Conservation (phyloP, 2,329 filamentous ascomycete species). For the Hawksworthiomyces lignivorus region DNA sequence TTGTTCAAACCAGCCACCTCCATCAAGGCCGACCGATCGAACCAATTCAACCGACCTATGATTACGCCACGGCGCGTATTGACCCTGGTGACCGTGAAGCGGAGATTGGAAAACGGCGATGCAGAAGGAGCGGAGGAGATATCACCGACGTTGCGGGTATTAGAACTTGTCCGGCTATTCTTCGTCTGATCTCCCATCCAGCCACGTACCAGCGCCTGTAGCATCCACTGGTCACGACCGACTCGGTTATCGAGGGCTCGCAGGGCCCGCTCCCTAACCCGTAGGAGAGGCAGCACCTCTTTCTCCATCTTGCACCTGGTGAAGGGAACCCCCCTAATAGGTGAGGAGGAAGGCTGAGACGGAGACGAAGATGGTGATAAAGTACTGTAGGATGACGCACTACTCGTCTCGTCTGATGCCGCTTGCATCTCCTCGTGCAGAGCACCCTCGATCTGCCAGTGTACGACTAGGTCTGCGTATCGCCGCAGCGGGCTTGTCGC, state of each 20-base stretch:
- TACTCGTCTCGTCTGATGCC: conserved; percentile 14
- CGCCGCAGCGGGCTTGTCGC: conserved; percentile 60
- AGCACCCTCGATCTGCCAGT: conserved; percentile 59
- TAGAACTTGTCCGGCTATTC: conserved; percentile 9
- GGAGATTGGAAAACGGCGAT: conserved; percentile 38
- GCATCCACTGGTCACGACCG: conserved; percentile 45
- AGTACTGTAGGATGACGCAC: background rate
- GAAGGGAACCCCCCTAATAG: conserved; percentile 29
- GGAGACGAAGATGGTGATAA: too few species aligned
- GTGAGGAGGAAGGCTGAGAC: background rate
- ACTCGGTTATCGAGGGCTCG: conserved; percentile 33
- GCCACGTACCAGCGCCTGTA: conserved; percentile 52
- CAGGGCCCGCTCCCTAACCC: conserved; percentile 45
- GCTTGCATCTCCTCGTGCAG: conserved; percentile 35
- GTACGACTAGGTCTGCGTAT: conserved; percentile 53
- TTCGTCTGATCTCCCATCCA: conserved; percentile 44
- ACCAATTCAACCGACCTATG: conserved; percentile 41
- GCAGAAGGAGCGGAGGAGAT: conserved; percentile 29
- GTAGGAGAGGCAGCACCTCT: conserved; percentile 40
- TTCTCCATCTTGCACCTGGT: conserved; percentile 30
- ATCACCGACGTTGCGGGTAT: background rate
- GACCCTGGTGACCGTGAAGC: conserved; percentile 37
- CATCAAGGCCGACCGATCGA: conserved; percentile 37
- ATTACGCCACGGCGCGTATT: conserved; percentile 23
- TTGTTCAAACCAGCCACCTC: too few species aligned